Evolutionary conservation across 495 filamentous ascomycete species (phyloP).

Genomic region (Aspergillus cristatus): DNA sequence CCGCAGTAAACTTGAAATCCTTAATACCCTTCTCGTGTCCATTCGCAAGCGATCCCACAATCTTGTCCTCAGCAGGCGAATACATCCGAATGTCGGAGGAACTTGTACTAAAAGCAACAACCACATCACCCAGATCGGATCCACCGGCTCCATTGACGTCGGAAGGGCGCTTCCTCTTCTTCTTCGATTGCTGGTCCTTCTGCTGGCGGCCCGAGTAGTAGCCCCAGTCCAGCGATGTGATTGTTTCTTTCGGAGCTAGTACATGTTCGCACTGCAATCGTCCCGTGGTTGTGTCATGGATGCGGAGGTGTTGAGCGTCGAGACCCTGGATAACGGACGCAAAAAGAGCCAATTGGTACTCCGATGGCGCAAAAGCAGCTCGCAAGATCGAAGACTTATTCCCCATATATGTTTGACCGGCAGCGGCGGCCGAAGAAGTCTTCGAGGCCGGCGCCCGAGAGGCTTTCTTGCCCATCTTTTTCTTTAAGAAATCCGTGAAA

Average conservation of each 20-base stretch:
- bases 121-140: conserved; percentile 32
- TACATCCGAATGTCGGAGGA: conserved; percentile 45
- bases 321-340: conserved; percentile 52
- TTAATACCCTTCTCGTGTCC: conserved; percentile 45
- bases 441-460: conserved; percentile 36
- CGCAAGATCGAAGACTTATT: conserved; percentile 42
- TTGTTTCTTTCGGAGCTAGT: conserved; percentile 37
- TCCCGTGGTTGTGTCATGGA: conserved; percentile 50
- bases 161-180: conserved; percentile 47
- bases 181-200: conserved; percentile 36
- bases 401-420: conserved; percentile 25
- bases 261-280: conserved; percentile 49
- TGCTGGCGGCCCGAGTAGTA: conserved; percentile 29
- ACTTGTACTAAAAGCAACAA: conserved; percentile 47
- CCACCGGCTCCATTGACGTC: conserved; percentile 35
- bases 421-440: conserved; percentile 38
- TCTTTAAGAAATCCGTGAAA: conserved; percentile 1
- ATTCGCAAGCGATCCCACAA: conserved; percentile 39
- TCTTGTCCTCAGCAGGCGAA: conserved; percentile 42
- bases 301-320: conserved; percentile 48
- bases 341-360: conserved; percentile 48
- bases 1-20: conserved; percentile 49
- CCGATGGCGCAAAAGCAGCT: conserved; percentile 46
- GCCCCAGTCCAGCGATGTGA: conserved; percentile 53
- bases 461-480: conserved; percentile 44